Evolutionary conservation across 2,329 filamentous ascomycete genomes (phyloP).

Genomic region (Dothistroma septosporum): DNA sequence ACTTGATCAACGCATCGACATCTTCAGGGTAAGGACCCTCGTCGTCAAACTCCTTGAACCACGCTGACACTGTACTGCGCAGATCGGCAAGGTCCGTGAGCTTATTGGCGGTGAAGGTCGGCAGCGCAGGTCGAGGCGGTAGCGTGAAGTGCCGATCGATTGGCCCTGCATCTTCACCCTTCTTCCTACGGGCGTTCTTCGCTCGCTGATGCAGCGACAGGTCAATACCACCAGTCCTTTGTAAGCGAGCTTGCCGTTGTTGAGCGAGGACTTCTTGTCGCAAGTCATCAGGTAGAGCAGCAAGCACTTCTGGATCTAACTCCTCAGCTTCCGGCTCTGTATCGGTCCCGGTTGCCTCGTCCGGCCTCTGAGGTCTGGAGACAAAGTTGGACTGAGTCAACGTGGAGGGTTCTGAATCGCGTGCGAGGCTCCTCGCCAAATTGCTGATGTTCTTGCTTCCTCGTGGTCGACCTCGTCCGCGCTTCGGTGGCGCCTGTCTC

Average conservation of each 20-base stretch:
- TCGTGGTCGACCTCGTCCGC: constrained; percentile 51
- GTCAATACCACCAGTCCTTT: constrained; percentile 44
- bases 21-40: constrained; percentile 79
- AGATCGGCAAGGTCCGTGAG: constrained; percentile 59
- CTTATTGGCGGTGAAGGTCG: constrained; percentile 60
- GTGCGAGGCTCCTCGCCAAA: constrained; percentile 46
- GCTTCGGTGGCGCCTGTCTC: constrained; percentile 61
- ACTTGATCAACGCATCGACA: constrained; percentile 67
- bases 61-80: constrained; percentile 68
- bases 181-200: constrained; percentile 19
- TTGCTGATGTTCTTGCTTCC: constrained; percentile 13
- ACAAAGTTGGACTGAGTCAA: constrained; percentile 73
- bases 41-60: constrained; percentile 66
- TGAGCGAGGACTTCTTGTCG: constrained; percentile 74
- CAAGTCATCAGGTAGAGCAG: constrained; percentile 77
- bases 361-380: constrained; percentile 20
- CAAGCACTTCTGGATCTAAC: constrained; percentile 69
- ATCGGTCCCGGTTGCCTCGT: constrained; percentile 24
- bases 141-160: constrained; percentile 43
- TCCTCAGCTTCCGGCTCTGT: constrained; percentile 43
- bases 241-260: constrained; percentile 59
- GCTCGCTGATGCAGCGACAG: constrained; percentile 30
- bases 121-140: constrained; percentile 49
- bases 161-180: constrained; percentile 19
- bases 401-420: constrained; percentile 51